Evolutionary conservation across 2,329 filamentous ascomycete genomes (phyloP).

Genomic region (Didymella sp.): DNA sequence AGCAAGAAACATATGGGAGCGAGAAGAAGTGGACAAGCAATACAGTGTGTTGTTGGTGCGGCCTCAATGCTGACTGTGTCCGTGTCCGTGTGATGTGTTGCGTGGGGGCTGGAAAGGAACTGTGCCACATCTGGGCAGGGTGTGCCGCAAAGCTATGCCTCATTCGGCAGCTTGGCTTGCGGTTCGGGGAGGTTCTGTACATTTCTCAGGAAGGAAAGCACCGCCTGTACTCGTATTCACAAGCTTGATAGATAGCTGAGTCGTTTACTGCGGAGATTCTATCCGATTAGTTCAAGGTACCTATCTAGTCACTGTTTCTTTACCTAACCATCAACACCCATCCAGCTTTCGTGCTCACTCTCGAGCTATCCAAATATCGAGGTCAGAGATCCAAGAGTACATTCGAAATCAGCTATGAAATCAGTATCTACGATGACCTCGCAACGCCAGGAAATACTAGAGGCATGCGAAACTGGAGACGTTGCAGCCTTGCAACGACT

Average conservation of each 20-base stretch:
- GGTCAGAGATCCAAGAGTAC: neutral
- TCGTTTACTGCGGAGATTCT: neutral
- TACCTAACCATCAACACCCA: neutral
- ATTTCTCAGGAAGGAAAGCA: neutral
- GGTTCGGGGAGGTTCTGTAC: neutral
- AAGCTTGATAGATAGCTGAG: neutral
- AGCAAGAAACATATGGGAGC: neutral
- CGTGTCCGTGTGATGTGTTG: neutral
- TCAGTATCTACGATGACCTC: neutral
- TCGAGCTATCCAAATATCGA: neutral
- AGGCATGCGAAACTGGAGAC: conserved; percentile 1
- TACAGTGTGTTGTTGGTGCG: neutral
- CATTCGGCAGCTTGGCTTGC: neutral
- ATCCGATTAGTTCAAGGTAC: neutral
- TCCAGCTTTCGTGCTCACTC: neutral
- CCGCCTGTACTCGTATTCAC: neutral
- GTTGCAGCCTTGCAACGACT: neutral
- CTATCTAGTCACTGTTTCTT: neutral
- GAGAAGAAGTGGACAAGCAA: neutral
- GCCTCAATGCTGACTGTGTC: neutral
- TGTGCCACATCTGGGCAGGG: conserved; percentile 3
- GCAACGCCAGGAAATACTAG: conserved; percentile 3
- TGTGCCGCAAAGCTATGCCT: neutral
- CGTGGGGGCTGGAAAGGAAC: conserved; percentile 4
- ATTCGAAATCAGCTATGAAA: neutral